These are phyloP conservation scores for Leishmania amazonensis DNA, from an alignment of 208 protist genomes.

Conservation along the genomic window DNA sequence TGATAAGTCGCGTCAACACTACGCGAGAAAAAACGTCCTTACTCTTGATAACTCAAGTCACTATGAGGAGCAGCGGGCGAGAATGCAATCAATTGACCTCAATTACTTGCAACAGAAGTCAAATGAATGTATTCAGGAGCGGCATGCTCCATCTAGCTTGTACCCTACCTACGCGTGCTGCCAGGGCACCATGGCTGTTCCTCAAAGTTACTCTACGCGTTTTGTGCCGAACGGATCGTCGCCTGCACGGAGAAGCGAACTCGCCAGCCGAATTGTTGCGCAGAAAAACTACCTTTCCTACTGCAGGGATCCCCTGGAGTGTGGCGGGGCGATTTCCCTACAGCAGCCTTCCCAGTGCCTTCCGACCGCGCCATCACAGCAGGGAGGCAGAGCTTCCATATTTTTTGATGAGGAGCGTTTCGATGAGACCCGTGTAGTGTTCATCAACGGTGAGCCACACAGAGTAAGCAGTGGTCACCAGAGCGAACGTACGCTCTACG, in stretches of 20 bases:
- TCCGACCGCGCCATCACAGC: background rate
- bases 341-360: background rate
- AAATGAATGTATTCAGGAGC: slow-evolving; percentile 11
- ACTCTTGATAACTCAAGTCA: background rate
- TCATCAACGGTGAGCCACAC: slow-evolving; percentile 16
- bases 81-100: slow-evolving; percentile 12
- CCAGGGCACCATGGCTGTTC: background rate
- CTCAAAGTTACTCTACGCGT: background rate
- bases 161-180: background rate
- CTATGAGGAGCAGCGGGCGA: slow-evolving; percentile 19
- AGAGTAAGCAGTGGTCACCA: background rate
- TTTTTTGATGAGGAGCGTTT: slow-evolving; percentile 24
- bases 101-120: slow-evolving; percentile 15
- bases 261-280: slow-evolving; percentile 9
- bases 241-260: slow-evolving; percentile 11
- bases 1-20: background rate
- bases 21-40: background rate
- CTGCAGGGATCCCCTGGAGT: slow-evolving; percentile 2
- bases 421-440: slow-evolving; percentile 1
- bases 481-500: slow-evolving; percentile 12
- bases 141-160: slow-evolving; percentile 4
- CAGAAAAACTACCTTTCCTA: slow-evolving; percentile 8
- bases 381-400: background rate
- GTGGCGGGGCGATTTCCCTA: slow-evolving; percentile 5
- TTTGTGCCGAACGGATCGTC: slow-evolving; percentile 4